Evolutionary conservation across 257 asterid genomes (phyloP), one percentile per base, ranked within the genome.

Genomic region (Gentiana straminea): DNA sequence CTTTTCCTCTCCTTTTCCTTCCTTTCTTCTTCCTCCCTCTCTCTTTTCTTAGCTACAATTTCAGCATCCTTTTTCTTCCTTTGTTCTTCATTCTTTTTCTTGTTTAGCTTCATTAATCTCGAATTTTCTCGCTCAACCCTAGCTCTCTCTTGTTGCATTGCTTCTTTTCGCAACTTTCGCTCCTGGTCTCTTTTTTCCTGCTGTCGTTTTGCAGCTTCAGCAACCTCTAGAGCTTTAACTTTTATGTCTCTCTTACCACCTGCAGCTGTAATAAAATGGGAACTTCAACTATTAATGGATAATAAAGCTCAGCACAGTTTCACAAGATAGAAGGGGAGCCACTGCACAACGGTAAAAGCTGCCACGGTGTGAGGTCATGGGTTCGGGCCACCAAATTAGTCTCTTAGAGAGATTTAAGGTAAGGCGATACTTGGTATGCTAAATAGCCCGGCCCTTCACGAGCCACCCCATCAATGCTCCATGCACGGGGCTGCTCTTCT

Each of bases 141-240:
- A 41, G 84, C 98, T 64, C 95, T 79, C 71, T 91, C 97, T 52
- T 68, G 69, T 73, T 86, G 80, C 73, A 87, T 13, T 36, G 93
- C 95, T 68, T 91, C 98, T 77, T 88, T 91, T 70, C 76, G 84
- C 77, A 63, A 49, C 76, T 83, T 72, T 54, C 98, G 94, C 49
- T 85, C 94, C 58, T 79, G 78, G 64, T 64, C 84, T 65, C 53
- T 85, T 70, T 80, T 81, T 69, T 81, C 89, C 71, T 74, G 88
- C 62, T 81, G 56, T 59, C 93, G 97, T 59, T 83, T 91, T 69
- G 91, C 93, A 64, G 94, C 94, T 77, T 87, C 98, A 54, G 98
- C 98, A 73, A 81, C 89, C 80, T 81, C 94, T 71, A 87, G 81
- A 61, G 98, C 86, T 74, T 83, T 91, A 69, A 91, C 95, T 77